A percentile compares a stretch with the other conserved stretches of the same genome.
These are phyloP conservation scores for Tricholoma hemisulphureum DNA, from an alignment of 768 basidiomycete species.

Conservation along the genomic window DNA sequence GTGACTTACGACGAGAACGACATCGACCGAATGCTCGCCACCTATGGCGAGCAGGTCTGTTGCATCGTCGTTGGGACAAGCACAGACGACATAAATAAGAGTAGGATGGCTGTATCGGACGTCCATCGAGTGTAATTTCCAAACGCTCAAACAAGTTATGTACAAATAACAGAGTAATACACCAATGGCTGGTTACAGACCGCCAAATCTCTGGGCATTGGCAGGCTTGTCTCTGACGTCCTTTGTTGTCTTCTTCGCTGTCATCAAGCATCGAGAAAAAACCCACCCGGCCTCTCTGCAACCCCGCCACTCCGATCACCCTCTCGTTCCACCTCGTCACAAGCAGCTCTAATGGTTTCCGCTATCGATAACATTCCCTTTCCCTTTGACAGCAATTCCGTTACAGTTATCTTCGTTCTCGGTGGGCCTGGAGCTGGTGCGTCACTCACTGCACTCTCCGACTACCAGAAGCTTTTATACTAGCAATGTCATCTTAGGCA, in stretches of 20 bases:
- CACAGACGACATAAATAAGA: constrained; percentile 58
- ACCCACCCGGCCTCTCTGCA: constrained; percentile 60
- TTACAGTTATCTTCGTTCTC: constrained; percentile 91
- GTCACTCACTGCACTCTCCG: constrained; percentile 2
- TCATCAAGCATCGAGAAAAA: constrained; percentile 55
- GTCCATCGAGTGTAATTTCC: constrained; percentile 43
- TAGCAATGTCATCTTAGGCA: constrained; percentile 54
- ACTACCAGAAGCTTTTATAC: not conserved
- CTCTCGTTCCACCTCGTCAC: constrained; percentile 62
- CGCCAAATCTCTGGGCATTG: constrained; percentile 65
- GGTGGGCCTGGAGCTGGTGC: constrained; percentile 95
- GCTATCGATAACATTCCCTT: constrained; percentile 45
- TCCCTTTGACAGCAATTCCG: constrained; percentile 67
- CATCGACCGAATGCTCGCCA: constrained; percentile 68
- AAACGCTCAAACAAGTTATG: not conserved
- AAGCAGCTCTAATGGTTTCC: constrained; percentile 35
- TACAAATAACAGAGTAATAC: not conserved
- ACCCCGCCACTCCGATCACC: constrained; percentile 62
- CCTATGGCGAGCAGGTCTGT: constrained; percentile 71
- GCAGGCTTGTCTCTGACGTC: constrained; percentile 55
- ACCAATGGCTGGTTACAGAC: constrained; percentile 33
- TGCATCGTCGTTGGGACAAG: constrained; percentile 64
- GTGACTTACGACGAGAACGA: constrained; percentile 58
- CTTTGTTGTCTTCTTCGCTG: constrained; percentile 54
- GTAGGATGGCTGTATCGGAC: constrained; percentile 58